Percentiles rank a stretch among this genome's conserved stretches.
phyloP scores from a whole-genome alignment of 192 early-diverging fungal species.

The Phycomyces blakesleeanus region DNA sequence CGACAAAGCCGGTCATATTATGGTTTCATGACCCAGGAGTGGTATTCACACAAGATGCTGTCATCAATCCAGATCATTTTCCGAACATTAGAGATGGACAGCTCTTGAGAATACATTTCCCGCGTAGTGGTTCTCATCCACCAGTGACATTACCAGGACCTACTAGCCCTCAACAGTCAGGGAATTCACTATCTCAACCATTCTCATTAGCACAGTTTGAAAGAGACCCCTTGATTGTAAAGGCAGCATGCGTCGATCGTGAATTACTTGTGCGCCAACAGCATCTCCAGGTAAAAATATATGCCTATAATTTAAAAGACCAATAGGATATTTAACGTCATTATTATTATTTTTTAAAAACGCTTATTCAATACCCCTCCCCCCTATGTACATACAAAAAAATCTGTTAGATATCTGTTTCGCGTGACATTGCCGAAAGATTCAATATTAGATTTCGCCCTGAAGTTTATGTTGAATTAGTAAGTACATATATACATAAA shows the following conservation, averaged over 20 bases:
- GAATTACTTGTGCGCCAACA: constrained; percentile 46
- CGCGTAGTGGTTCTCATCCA: constrained; percentile 15
- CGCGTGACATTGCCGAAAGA: constrained; percentile 59
- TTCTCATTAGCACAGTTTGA: not conserved
- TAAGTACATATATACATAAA: constrained; percentile 20
- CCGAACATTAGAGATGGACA: constrained; percentile 57
- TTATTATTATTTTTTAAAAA: constrained; percentile 6
- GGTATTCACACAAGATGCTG: constrained; percentile 44
- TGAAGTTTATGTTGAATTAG: constrained; percentile 62
- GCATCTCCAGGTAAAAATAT: constrained; percentile 50
- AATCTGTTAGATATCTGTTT: constrained; percentile 71
- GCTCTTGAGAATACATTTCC: constrained; percentile 58
- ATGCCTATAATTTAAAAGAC: not conserved
- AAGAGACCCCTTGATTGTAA: constrained; percentile 45
- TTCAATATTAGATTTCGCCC: constrained; percentile 58
- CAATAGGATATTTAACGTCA: too few species aligned
- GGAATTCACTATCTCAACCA: not conserved
- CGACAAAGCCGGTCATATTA: constrained; percentile 21
- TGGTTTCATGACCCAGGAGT: constrained; percentile 28
- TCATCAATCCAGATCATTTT: constrained; percentile 69
- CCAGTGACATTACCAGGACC: not conserved
- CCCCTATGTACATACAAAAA: too few species aligned
- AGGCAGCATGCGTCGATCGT: constrained; percentile 47
- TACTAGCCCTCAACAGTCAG: not conserved
- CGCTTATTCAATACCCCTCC: not conserved